Conservation (phyloP, 768 basidiomycete genomes). For the Royoungia palumana region DNA sequence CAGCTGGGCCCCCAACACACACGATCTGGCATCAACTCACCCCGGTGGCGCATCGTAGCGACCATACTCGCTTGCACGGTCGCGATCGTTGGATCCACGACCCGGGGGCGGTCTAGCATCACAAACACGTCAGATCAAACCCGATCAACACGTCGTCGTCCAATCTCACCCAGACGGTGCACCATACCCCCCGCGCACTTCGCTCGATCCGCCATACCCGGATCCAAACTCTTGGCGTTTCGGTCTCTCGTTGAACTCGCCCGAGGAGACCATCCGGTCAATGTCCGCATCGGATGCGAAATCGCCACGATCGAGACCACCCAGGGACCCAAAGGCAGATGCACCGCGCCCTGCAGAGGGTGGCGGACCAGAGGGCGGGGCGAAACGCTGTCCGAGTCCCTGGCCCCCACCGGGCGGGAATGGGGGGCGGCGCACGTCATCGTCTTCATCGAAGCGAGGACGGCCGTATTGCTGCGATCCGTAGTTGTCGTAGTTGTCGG, state of each 20-base stretch:
- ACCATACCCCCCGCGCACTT: background rate
- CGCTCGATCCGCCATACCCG: background rate
- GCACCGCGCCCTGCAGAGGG: background rate
- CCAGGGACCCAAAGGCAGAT: background rate
- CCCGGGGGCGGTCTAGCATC: background rate
- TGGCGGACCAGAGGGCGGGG: slow-evolving; percentile 9
- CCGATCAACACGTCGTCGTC: background rate
- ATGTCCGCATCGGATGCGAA: slow-evolving; percentile 30
- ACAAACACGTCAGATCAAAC: background rate
- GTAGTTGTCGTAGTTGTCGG: background rate
- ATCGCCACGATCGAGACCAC: slow-evolving; percentile 22
- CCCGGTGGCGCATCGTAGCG: slow-evolving; percentile 12
- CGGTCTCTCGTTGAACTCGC: slow-evolving; percentile 4
- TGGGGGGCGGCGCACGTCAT: background rate
- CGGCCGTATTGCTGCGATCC: slow-evolving; percentile 1
- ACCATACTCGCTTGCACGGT: background rate
- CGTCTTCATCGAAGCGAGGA: background rate
- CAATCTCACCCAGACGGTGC: slow-evolving; percentile 14
- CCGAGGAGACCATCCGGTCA: slow-evolving; percentile 16
- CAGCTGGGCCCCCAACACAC: background rate
- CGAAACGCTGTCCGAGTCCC: background rate
- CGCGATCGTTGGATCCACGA: background rate
- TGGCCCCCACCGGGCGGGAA: background rate
- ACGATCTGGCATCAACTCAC: slow-evolving; percentile 2
- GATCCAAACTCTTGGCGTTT: background rate